phyloP scores from a whole-genome alignment of 1,139 yeast species.

The Saccharomyces uvarum region DNA sequence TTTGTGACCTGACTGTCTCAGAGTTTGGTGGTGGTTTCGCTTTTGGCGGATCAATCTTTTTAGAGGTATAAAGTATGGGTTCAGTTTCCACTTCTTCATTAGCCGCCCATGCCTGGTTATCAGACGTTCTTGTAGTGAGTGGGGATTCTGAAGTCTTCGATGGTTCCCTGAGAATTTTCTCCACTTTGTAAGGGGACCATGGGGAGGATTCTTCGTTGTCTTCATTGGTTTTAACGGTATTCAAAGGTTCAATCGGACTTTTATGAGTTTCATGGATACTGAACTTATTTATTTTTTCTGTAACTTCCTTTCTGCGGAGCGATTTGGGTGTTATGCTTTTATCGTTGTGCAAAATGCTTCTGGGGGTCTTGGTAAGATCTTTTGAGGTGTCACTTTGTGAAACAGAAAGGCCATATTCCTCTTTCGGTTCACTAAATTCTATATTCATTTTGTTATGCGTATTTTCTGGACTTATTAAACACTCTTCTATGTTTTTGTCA shows the following conservation, averaged over 20 bases:
- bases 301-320: slow-evolving; percentile 6
- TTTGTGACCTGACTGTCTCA: slow-evolving; percentile 13
- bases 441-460: slow-evolving; percentile 7
- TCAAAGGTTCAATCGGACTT: not conserved
- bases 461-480: slow-evolving; percentile 15
- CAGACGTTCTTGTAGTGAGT: not conserved
- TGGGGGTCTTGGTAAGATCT: slow-evolving; percentile 7
- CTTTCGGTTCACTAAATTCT: not conserved
- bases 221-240: not conserved
- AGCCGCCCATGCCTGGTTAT: not conserved
- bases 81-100: not conserved
- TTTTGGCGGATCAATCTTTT: not conserved
- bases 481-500: slow-evolving; percentile 1
- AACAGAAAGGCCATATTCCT: not conserved
- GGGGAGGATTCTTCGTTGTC: slow-evolving; percentile 11
- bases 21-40: not conserved
- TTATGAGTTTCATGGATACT: not conserved
- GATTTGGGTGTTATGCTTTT: slow-evolving; percentile 14
- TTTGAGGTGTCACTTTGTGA: not conserved
- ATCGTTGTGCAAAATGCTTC: slow-evolving; percentile 2
- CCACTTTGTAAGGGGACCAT: slow-evolving; percentile 27
- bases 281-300: not conserved
- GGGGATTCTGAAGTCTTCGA: not conserved
- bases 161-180: slow-evolving; percentile 12
- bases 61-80: not conserved